These are phyloP conservation scores for Moniliophthora roreri DNA, from an alignment of 1,284 basidiomycete species.

Conservation along the genomic window DNA sequence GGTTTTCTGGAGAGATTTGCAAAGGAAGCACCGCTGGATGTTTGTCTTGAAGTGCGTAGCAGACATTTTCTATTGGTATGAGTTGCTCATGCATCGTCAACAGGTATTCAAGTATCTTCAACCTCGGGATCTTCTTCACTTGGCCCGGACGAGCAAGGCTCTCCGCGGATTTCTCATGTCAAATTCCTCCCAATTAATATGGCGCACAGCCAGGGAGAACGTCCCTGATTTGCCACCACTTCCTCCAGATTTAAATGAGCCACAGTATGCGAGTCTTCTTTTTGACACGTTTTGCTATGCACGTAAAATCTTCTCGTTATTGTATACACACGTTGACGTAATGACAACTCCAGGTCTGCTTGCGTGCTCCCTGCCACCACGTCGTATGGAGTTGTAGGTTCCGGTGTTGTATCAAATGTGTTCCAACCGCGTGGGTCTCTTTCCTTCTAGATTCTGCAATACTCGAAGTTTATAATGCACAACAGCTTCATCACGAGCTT, in stretches of 20 bases:
- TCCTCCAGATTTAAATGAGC: slow-evolving; percentile 34
- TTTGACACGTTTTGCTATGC: slow-evolving; percentile 40
- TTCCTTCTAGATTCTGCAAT: no score
- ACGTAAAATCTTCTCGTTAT: slow-evolving; percentile 16
- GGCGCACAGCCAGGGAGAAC: slow-evolving; percentile 30
- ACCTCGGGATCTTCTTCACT: slow-evolving; percentile 37
- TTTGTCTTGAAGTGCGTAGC: no score
- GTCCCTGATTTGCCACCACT: slow-evolving; percentile 34
- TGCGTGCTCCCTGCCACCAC: slow-evolving; percentile 24
- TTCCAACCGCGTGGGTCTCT: slow-evolving; percentile 26
- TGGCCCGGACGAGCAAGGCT: slow-evolving; percentile 36
- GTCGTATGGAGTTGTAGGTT: slow-evolving; percentile 37
- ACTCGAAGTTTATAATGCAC: no score
- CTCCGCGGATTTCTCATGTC: slow-evolving; percentile 36
- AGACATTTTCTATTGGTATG: no score
- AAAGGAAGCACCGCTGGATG: no score
- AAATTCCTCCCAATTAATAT: slow-evolving; percentile 30
- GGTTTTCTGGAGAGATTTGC: no score
- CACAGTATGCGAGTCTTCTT: slow-evolving; percentile 33
- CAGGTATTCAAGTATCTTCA: slow-evolving; percentile 35
- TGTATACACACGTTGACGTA: not conserved
- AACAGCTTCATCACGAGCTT: no score
- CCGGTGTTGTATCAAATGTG: slow-evolving; percentile 33
- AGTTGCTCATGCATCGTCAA: no score
- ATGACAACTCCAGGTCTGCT: slow-evolving; percentile 30